phyloP scores from a whole-genome alignment of 2,329 filamentous ascomycete species.

The Colletotrichum musae region DNA sequence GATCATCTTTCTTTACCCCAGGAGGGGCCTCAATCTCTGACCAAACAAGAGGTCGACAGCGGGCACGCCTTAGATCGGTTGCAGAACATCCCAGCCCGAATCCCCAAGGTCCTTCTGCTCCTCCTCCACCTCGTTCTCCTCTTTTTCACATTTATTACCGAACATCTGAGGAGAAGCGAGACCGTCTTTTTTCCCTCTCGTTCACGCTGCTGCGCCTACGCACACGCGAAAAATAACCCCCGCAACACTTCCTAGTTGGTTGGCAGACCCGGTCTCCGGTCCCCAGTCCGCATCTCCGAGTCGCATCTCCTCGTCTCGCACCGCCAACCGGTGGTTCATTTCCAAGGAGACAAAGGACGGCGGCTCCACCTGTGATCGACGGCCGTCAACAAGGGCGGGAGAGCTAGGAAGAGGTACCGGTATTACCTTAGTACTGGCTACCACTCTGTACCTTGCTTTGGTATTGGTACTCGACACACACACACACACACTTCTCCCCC shows the following conservation, averaged over 20 bases:
- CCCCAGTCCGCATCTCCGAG: slow-evolving; percentile 12
- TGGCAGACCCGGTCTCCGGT: slow-evolving; percentile 16
- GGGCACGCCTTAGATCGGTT: slow-evolving; percentile 24
- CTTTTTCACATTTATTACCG: slow-evolving; percentile 39
- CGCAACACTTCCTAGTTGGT: slow-evolving; percentile 14
- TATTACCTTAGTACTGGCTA: neutral
- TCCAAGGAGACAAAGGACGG: slow-evolving; percentile 40
- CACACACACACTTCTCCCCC: no score
- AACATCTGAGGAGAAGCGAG: slow-evolving; percentile 26
- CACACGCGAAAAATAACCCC: slow-evolving; percentile 18
- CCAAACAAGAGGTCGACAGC: slow-evolving; percentile 35
- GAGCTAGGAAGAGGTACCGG: slow-evolving; percentile 11
- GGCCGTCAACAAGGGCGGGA: slow-evolving; percentile 32
- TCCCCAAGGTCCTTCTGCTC: no score
- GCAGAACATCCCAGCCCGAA: neutral
- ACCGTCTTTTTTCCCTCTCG: neutral
- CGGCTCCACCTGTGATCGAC: slow-evolving; percentile 38
- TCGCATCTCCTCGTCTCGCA: slow-evolving; percentile 23
- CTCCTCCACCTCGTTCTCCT: slow-evolving; percentile 27
- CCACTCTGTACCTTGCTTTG: slow-evolving; percentile 31
- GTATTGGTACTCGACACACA: slow-evolving; percentile 29
- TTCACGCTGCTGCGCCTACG: no score
- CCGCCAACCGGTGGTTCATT: slow-evolving; percentile 37
- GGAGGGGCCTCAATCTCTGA: slow-evolving; percentile 37
- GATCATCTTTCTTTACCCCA: slow-evolving; percentile 7